Conservation (phyloP, 148 eudicot species). For the Gaultheria prostrata region DNA sequence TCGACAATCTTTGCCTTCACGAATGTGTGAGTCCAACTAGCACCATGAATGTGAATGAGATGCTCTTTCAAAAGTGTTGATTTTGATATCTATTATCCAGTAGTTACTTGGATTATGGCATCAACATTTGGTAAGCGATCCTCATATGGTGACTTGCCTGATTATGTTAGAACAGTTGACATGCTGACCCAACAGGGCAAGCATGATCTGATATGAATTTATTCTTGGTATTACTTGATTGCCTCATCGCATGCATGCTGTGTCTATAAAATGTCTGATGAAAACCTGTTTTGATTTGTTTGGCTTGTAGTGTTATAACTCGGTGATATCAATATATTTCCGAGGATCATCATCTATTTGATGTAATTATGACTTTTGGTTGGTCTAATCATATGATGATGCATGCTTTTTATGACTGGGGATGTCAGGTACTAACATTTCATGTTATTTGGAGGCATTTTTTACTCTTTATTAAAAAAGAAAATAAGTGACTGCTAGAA, state of each 20-base stretch:
- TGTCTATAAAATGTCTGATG: not conserved
- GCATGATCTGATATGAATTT: not conserved
- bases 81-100: not conserved
- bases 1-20: conserved; percentile 95
- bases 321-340: not conserved
- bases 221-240: not conserved
- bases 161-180: conserved; percentile 1
- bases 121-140: not conserved
- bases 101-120: not conserved
- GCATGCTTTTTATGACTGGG: not conserved
- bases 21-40: conserved; percentile 59
- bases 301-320: not conserved
- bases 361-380: not conserved
- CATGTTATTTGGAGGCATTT: not conserved
- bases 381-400: not conserved
- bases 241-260: not conserved
- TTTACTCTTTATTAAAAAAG: not conserved
- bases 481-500: not conserved
- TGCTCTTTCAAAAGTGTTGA: not conserved
- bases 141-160: not conserved
- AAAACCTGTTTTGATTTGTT: not conserved
- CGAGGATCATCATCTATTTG: not conserved
- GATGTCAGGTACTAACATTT: not conserved
- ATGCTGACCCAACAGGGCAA: not conserved
- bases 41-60: not conserved